These are phyloP conservation scores for Volvox carteri DNA, from an alignment of 163 green algal genomes.

Conservation along the genomic window DNA sequence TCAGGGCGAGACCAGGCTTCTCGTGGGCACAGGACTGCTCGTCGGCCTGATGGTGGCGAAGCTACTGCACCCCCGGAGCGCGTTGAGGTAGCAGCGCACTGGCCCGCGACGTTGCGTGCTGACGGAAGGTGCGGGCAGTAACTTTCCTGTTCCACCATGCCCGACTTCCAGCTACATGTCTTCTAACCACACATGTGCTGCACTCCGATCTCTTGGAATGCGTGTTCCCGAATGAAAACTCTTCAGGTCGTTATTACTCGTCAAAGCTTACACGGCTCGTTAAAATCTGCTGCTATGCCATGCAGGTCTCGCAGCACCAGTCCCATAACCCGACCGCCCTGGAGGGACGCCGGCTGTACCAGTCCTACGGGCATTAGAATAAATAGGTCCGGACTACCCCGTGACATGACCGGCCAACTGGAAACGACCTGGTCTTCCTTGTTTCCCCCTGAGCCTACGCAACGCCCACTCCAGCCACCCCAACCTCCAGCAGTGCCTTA, in stretches of 20 bases:
- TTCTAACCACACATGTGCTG: too few relatives aligned
- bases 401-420: not conserved
- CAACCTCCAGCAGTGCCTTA: constrained; percentile 9
- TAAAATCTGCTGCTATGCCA: not conserved
- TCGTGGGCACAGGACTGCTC: not conserved
- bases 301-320: constrained; percentile 40
- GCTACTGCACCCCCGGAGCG: not conserved
- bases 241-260: too few relatives aligned
- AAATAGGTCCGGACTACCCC: not conserved
- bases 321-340: not conserved
- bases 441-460: not conserved
- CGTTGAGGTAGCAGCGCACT: constrained; percentile 11
- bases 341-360: not conserved
- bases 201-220: too few relatives aligned
- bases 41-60: not conserved
- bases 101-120: constrained; percentile 1
- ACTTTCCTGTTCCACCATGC: too few relatives aligned
- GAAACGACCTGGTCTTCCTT: not conserved
- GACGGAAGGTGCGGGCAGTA: not conserved
- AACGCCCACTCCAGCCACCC: not conserved
- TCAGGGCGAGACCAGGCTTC: not conserved
- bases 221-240: too few relatives aligned
- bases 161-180: too few relatives aligned
- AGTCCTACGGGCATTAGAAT: not conserved
- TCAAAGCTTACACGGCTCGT: too few relatives aligned